A percentile compares a stretch with the other conserved stretches of the same genome.
Conservation (phyloP, 768 basidiomycete species). For the Leccinum pellstonianum region DNA sequence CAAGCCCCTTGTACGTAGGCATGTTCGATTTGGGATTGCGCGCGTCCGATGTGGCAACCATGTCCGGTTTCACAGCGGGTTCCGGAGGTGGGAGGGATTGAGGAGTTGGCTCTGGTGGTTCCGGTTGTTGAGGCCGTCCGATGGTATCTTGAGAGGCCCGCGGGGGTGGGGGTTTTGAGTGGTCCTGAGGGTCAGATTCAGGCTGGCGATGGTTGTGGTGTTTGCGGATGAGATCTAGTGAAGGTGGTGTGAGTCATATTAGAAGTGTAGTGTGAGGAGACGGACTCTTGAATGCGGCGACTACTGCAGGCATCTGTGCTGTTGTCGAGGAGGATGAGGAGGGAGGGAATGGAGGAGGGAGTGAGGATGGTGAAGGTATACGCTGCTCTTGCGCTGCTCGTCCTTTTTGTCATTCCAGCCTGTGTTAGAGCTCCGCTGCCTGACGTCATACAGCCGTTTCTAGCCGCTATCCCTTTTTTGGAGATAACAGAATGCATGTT, state of each 20-base stretch:
- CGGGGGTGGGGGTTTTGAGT: constrained; percentile 13
- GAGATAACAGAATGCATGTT: neutral
- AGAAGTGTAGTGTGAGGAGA: constrained; percentile 10
- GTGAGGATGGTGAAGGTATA: constrained; percentile 9
- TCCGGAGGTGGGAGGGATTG: constrained; percentile 28
- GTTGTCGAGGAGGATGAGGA: constrained; percentile 9
- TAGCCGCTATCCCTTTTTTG: constrained; percentile 12
- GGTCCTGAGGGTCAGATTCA: constrained; percentile 33
- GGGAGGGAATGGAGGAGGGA: neutral
- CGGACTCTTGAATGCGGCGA: constrained; percentile 88
- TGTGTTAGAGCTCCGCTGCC: constrained; percentile 33
- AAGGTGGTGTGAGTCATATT: constrained; percentile 20
- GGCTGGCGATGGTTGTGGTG: constrained; percentile 64
- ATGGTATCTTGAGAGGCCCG: constrained; percentile 23
- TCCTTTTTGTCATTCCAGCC: constrained; percentile 32
- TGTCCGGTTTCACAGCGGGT: constrained; percentile 8
- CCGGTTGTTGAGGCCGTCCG: constrained; percentile 38
- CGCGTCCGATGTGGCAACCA: constrained; percentile 70
- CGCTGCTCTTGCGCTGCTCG: constrained; percentile 14
- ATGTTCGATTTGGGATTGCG: constrained; percentile 70
- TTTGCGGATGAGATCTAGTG: constrained; percentile 68
- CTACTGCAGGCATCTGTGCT: constrained; percentile 62
- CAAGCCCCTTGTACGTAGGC: constrained; percentile 85
- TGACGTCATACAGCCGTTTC: constrained; percentile 31
- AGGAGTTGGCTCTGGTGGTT: constrained; percentile 40